A percentile compares a stretch with the other conserved stretches of the same genome.
These are phyloP conservation scores for Epichloe gansuensis DNA, from an alignment of 2,329 filamentous ascomycete genomes.

Conservation along the genomic window DNA sequence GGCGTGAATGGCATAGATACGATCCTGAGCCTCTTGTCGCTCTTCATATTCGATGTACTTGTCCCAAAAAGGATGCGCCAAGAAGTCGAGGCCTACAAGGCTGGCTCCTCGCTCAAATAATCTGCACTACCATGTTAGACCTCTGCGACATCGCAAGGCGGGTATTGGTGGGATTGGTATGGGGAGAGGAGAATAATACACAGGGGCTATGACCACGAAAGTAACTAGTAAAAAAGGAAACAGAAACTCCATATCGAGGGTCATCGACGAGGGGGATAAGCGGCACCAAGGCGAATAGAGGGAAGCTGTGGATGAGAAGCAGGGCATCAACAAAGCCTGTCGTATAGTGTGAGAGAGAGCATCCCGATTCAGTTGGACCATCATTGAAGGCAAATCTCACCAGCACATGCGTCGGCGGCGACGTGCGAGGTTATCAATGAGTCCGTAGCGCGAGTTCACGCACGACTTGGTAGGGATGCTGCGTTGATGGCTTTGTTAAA, in stretches of 20 bases:
- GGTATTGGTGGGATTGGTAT: constrained; percentile 4
- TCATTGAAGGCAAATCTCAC: constrained; percentile 62
- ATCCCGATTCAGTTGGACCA: constrained; percentile 44
- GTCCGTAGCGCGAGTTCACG: constrained; percentile 22
- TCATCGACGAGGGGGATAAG: constrained; percentile 22
- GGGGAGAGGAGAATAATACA: constrained; percentile 44
- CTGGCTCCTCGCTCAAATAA: constrained; percentile 83
- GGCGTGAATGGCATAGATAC: constrained; percentile 70
- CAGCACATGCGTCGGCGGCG: constrained; percentile 33
- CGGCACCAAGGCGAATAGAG: constrained; percentile 19
- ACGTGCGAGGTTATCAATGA: constrained; percentile 22
- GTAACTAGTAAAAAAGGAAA: constrained; percentile 35
- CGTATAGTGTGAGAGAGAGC: constrained; percentile 53
- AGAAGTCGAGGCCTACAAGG: constrained; percentile 81
- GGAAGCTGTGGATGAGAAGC: constrained; percentile 26
- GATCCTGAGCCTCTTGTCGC: constrained; percentile 70
- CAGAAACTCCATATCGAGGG: constrained; percentile 13
- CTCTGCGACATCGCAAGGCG: not conserved
- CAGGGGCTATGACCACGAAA: constrained; percentile 34
- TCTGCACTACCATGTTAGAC: constrained; percentile 38
- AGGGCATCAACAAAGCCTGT: constrained; percentile 45
- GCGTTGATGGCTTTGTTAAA: constrained; percentile 44
- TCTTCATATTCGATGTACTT: constrained; percentile 98
- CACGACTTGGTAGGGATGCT: constrained; percentile 27
- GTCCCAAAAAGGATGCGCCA: constrained; percentile 95